Conservation (phyloP, 2,329 filamentous ascomycete genomes). For the Pyrenochaeta sp. region DNA sequence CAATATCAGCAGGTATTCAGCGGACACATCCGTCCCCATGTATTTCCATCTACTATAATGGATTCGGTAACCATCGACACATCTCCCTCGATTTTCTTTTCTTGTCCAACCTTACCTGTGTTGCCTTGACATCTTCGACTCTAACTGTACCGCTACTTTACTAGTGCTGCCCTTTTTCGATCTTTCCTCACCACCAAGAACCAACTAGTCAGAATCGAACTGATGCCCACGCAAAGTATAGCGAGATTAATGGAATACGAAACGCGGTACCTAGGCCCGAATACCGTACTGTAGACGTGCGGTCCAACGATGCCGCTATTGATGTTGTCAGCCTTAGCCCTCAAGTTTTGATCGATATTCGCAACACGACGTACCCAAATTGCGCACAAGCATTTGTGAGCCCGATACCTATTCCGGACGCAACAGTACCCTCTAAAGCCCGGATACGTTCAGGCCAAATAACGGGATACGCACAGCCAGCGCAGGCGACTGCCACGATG, state of each 20-base stretch:
- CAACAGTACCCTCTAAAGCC: slow-evolving; percentile 27
- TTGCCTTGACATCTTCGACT: neutral
- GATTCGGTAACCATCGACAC: no score
- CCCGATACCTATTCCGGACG: slow-evolving; percentile 29
- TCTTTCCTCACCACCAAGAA: slow-evolving; percentile 20
- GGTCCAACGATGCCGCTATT: slow-evolving; percentile 28
- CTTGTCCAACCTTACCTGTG: neutral
- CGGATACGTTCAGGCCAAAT: slow-evolving; percentile 31
- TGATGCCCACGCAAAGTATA: slow-evolving; percentile 26
- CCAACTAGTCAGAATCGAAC: slow-evolving; percentile 25
- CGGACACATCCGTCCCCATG: no score
- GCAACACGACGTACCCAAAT: slow-evolving; percentile 16
- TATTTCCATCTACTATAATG: no score
- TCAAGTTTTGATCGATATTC: no score
- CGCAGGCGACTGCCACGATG: slow-evolving; percentile 26
- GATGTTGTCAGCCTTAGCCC: neutral
- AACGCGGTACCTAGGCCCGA: slow-evolving; percentile 26
- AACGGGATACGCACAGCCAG: slow-evolving; percentile 28
- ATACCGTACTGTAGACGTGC: slow-evolving; percentile 28
- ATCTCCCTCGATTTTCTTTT: no score
- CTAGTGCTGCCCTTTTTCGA: slow-evolving; percentile 5
- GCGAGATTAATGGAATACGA: slow-evolving; percentile 30
- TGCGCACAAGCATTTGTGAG: slow-evolving; percentile 31
- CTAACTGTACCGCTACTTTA: neutral
- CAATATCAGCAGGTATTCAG: no score